Evolutionary conservation across 768 basidiomycete genomes (phyloP).

Genomic region (Pleurotus cornucopiae): DNA sequence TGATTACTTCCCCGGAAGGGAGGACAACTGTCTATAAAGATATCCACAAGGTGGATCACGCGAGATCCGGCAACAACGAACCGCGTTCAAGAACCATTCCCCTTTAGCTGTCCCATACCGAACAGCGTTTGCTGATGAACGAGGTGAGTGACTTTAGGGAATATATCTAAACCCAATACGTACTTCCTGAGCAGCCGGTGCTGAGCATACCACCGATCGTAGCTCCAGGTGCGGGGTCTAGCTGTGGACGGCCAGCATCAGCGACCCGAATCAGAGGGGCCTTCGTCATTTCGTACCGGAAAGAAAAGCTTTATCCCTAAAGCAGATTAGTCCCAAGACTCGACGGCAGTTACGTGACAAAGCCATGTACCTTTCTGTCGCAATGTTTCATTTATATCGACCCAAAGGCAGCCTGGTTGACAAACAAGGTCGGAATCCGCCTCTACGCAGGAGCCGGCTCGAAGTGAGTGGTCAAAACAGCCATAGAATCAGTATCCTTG

Average conservation of each 20-base stretch:
- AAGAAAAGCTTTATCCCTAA: constrained; percentile 78
- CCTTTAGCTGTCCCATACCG: constrained; percentile 85
- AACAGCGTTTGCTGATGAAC: constrained; percentile 63
- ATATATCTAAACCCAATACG: constrained; percentile 7
- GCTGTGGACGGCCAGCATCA: constrained; percentile 29
- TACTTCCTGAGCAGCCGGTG: constrained; percentile 84
- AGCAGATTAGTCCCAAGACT: background rate
- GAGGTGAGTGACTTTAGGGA: background rate
- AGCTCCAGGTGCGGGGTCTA: constrained; percentile 75
- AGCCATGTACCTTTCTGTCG: constrained; percentile 46
- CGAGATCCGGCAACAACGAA: constrained; percentile 26
- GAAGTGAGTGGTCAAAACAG: background rate
- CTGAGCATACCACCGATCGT: constrained; percentile 86
- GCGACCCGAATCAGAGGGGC: background rate
- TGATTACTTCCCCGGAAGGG: constrained; percentile 81
- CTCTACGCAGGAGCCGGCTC: constrained; percentile 30
- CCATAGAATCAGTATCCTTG: constrained; percentile 20
- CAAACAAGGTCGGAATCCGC: constrained; percentile 71
- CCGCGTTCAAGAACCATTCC: constrained; percentile 84
- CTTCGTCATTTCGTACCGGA: constrained; percentile 46
- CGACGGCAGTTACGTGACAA: no score
- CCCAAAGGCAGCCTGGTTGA: constrained; percentile 70
- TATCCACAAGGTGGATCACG: constrained; percentile 18
- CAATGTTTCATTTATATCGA: constrained; percentile 64
- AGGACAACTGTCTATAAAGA: constrained; percentile 70